phyloP scores from a whole-genome alignment of 352 stramenopile genomes.

The Phytophthora ramorum region DNA sequence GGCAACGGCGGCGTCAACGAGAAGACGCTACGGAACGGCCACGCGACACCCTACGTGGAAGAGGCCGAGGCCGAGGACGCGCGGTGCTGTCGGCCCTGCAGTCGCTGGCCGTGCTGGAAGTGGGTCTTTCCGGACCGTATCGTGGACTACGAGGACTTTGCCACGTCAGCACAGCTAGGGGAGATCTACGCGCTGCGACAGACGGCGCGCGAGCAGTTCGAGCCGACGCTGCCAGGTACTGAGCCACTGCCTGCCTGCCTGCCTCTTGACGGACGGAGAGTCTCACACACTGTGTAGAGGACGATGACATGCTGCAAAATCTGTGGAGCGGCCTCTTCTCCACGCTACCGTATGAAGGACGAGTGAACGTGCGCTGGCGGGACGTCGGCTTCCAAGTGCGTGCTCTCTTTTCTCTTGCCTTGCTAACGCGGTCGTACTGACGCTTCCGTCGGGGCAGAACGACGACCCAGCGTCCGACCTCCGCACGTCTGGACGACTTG shows the following conservation, averaged over 20 bases:
- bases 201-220: constrained; percentile 65
- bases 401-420: constrained; percentile 3
- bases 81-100: constrained; percentile 38
- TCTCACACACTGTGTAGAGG: constrained; percentile 38
- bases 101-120: constrained; percentile 66
- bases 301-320: constrained; percentile 67
- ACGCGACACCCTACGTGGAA: constrained; percentile 26
- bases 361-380: constrained; percentile 65
- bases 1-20: constrained; percentile 18
- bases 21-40: constrained; percentile 17
- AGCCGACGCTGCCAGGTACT: constrained; percentile 47
- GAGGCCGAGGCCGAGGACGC: constrained; percentile 30
- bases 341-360: constrained; percentile 70
- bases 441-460: constrained; percentile 39
- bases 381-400: constrained; percentile 74
- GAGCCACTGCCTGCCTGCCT: neutral
- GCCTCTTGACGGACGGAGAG: neutral
- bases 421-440: neutral
- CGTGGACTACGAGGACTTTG: constrained; percentile 74
- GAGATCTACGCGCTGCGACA: constrained; percentile 69
- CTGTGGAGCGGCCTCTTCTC: constrained; percentile 74
- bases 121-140: constrained; percentile 67
- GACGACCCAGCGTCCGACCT: constrained; percentile 69
- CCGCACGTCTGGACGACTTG: constrained; percentile 62
- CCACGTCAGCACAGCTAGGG: constrained; percentile 59